Evolutionary conservation across 768 basidiomycete species (phyloP).

Genomic region (Pulveroboletus frians): DNA sequence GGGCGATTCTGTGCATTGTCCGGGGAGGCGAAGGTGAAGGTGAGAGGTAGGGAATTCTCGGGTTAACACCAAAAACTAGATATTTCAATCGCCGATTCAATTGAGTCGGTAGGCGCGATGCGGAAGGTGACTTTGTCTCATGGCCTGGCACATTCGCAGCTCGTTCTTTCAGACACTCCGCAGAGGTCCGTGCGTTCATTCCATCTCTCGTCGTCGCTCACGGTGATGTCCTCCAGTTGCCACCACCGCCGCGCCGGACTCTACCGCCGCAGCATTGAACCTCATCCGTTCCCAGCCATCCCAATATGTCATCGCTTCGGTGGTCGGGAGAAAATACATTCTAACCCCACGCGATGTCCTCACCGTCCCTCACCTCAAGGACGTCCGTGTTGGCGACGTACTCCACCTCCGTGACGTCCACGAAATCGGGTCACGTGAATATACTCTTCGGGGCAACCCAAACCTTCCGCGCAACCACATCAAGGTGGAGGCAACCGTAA

Average conservation of each 20-base stretch:
- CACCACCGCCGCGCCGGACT: conserved; percentile 29
- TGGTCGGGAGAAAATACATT: conserved; percentile 85
- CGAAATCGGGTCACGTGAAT: conserved; percentile 94
- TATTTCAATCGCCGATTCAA: conserved; percentile 31
- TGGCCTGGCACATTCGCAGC: conserved; percentile 17
- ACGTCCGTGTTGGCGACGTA: conserved; percentile 80
- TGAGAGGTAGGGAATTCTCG: conserved; percentile 39
- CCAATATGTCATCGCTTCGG: conserved; percentile 85
- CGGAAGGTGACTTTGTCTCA: conserved; percentile 13
- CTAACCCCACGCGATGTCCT: conserved; percentile 87
- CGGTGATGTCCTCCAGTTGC: conserved; percentile 9
- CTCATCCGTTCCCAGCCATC: conserved; percentile 88
- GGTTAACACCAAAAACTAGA: conserved; percentile 29
- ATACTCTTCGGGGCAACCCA: conserved; percentile 79
- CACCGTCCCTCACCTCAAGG: conserved; percentile 87
- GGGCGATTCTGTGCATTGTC: conserved; percentile 79
- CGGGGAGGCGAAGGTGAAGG: conserved; percentile 40
- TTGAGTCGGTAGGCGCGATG: conserved; percentile 3
- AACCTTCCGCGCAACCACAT: conserved; percentile 61
- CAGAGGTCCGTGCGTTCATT: conserved; percentile 15
- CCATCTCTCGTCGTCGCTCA: background rate
- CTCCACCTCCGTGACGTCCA: conserved; percentile 81
- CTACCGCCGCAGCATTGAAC: conserved; percentile 60
- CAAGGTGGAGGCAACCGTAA: conserved; percentile 80
- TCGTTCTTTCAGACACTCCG: conserved; percentile 24